Conservation (phyloP, 1,284 basidiomycete species). For the Austroboletus olivaceoglutinosus region DNA sequence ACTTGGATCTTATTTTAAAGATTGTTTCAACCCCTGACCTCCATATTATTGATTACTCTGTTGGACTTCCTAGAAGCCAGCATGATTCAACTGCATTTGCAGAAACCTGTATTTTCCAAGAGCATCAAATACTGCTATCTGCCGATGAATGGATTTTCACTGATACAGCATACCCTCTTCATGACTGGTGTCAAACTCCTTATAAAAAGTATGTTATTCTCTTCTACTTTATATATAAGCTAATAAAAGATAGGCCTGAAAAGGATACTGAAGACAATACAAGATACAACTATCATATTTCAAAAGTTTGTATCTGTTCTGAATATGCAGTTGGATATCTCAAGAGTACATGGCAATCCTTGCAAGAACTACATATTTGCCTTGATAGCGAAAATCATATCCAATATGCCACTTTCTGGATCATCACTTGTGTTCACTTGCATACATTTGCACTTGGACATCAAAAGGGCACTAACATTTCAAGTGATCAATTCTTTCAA, state of each 20-base stretch:
- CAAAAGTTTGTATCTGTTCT: too few species aligned
- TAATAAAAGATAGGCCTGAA: conserved; percentile 30
- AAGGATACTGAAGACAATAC: conserved; percentile 4
- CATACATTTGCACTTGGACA: too few species aligned
- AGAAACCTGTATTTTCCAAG: too few species aligned
- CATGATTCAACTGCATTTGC: too few species aligned
- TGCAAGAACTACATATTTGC: background rate
- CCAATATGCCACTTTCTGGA: too few species aligned
- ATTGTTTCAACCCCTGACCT: conserved; percentile 11
- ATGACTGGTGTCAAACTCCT: conserved; percentile 19
- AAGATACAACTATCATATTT: too few species aligned
- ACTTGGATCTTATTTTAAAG: too few species aligned
- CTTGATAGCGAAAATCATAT: background rate
- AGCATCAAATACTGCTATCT: background rate
- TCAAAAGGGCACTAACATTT: too few species aligned
- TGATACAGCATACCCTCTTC: conserved; percentile 38
- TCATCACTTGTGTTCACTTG: too few species aligned
- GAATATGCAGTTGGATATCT: conserved; percentile 18
- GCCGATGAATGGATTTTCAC: conserved; percentile 34
- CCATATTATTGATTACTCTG: too few species aligned
- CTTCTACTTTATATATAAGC: conserved; percentile 3
- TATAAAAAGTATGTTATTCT: conserved; percentile 23
- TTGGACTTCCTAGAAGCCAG: too few species aligned
- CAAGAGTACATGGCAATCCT: background rate
- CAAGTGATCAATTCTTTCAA: too few species aligned